These are phyloP conservation scores for Ceratocystis huliohia DNA, from an alignment of 2,329 filamentous ascomycete genomes.

Conservation along the genomic window DNA sequence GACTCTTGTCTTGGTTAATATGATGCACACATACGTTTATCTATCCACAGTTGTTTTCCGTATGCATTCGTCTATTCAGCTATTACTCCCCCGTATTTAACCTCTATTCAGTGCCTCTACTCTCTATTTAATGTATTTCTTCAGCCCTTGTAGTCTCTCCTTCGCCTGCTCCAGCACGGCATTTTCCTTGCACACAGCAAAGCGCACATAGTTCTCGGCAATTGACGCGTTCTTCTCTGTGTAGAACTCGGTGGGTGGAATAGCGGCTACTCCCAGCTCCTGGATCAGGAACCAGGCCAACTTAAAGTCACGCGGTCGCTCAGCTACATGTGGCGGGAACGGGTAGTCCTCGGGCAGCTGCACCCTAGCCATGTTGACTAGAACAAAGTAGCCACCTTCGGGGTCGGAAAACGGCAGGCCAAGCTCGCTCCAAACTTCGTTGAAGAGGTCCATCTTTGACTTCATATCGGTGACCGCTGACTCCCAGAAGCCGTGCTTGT, in stretches of 20 bases:
- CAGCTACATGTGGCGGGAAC: slow-evolving; percentile 80
- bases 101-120: neutral
- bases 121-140: slow-evolving; percentile 47
- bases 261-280: slow-evolving; percentile 88
- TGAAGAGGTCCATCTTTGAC: slow-evolving; percentile 76
- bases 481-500: slow-evolving; percentile 76
- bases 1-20: neutral
- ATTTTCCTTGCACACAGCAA: slow-evolving; percentile 94
- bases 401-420: slow-evolving; percentile 75
- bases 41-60: neutral
- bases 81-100: neutral
- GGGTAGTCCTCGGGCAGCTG: slow-evolving; percentile 70
- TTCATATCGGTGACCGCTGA: slow-evolving; percentile 76
- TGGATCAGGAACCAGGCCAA: slow-evolving; percentile 94
- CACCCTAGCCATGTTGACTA: slow-evolving; percentile 85
- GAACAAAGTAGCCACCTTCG: slow-evolving; percentile 93
- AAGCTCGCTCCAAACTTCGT: slow-evolving; percentile 64
- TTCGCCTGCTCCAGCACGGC: slow-evolving; percentile 69
- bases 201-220: slow-evolving; percentile 85
- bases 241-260: slow-evolving; percentile 95
- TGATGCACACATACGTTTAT: neutral
- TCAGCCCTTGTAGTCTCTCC: slow-evolving; percentile 58
- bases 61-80: too few relatives aligned
- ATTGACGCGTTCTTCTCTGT: slow-evolving; percentile 71
- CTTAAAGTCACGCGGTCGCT: slow-evolving; percentile 82